Conservation (phyloP, 1,139 yeast species). For the Nakaseomyces glabratus region DNA sequence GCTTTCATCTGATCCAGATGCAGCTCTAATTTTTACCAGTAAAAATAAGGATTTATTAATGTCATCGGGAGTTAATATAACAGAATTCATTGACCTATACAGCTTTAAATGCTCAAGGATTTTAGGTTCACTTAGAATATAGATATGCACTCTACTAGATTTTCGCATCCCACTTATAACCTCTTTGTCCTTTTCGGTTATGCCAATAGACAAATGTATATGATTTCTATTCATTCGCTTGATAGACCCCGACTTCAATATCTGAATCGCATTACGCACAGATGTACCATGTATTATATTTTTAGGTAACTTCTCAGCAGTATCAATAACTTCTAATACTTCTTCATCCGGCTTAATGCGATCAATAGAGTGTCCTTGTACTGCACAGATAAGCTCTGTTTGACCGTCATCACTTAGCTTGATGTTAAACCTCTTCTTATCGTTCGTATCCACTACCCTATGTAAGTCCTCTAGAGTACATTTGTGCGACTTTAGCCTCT, state of each 20-base stretch:
- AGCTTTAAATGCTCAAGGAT: constrained; percentile 36
- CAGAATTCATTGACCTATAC: constrained; percentile 62
- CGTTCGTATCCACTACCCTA: constrained; percentile 54
- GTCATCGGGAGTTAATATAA: constrained; percentile 60
- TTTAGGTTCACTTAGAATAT: constrained; percentile 46
- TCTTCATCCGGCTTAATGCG: constrained; percentile 39
- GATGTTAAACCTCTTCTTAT: constrained; percentile 58
- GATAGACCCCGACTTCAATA: constrained; percentile 41
- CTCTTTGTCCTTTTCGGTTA: constrained; percentile 24
- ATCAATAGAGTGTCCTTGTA: constrained; percentile 79
- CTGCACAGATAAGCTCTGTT: constrained; percentile 58
- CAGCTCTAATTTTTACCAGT: constrained; percentile 23
- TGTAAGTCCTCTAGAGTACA: constrained; percentile 50
- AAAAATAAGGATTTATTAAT: constrained; percentile 42
- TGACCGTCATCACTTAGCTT: constrained; percentile 26
- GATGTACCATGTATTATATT: constrained; percentile 76
- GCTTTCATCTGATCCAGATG: constrained; percentile 1
- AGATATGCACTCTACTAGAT: constrained; percentile 53
- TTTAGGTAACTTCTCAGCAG: constrained; percentile 33
- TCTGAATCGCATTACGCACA: constrained; percentile 39
- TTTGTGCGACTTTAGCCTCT: constrained; percentile 47
- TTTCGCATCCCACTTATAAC: constrained; percentile 67
- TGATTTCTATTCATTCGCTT: constrained; percentile 70
- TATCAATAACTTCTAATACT: constrained; percentile 31
- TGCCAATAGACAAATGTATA: constrained; percentile 62